Base-by-base conservation (phyloP, 495 filamentous ascomycete species). In the Penicillium waksmanii region DNA sequence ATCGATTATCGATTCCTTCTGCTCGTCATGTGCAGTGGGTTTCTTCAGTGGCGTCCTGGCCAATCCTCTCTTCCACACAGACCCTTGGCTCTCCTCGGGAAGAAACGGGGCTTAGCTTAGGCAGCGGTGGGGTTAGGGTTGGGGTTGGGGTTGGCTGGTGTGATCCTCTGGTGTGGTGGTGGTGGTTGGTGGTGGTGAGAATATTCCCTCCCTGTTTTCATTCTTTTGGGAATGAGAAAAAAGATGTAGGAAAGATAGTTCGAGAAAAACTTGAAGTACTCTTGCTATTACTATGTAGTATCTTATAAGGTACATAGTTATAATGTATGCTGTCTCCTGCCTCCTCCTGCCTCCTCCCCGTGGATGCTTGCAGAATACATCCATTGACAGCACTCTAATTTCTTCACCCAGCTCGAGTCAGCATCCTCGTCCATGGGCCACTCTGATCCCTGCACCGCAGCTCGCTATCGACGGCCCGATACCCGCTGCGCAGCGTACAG, bases 381-480 rank as follows among this genome's bases (percentile, higher is more conserved):
- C 27, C 27, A 31, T 31, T 31, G 27, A 31, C 27, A 31, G 27
- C 27, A 31, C 27, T 31, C 27, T 31, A 31, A 31, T 31, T 31
- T 31, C 27, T 31, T 31, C 27, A 31, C 3, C 27, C 27, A 31
- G 8, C 27, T 31, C 27, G 8, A 31, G 27, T 31, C 27, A 31
- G 27, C 27, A 33, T 27, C 27, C 27, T 31, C 27, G 6, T 31
- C 27, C 27, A 35, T 25, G 48, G 35, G 27, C 27, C 27, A 31
- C 27, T 31, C 27, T 31, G 27, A 70, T 68, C 66, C 68, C 68
- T 70, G 68, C 62, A 60, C 59, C 62, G 65, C 64, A 65, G 65
- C 55, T 67, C 65, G 58, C 68, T 70, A 70, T 70, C 68, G 68
- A 70, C 68, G 68, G 68, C 63, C 68, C 68, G 68, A 70, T 68